phyloP scores from a whole-genome alignment of 768 basidiomycete species.

The Dacryopinax primogenitus region DNA sequence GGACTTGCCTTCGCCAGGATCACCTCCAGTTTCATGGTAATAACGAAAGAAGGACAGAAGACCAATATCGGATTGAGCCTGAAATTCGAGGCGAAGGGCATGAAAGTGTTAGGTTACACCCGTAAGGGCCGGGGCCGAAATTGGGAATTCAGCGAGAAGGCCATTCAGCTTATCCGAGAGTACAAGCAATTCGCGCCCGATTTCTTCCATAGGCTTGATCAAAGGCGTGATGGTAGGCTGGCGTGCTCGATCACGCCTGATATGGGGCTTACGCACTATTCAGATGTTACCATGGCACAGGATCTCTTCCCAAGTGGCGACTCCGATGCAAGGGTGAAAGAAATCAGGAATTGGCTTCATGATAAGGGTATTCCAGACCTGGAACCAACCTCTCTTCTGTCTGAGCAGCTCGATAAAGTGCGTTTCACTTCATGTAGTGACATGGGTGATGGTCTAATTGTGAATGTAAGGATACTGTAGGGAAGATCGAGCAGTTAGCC shows the following conservation, averaged over 20 bases:
- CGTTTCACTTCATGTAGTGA: slow-evolving; percentile 5
- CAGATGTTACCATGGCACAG: slow-evolving; percentile 60
- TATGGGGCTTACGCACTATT: neutral
- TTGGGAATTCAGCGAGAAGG: slow-evolving; percentile 91
- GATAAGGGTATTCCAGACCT: slow-evolving; percentile 76
- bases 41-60: slow-evolving; percentile 62
- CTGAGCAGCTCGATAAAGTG: slow-evolving; percentile 84
- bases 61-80: slow-evolving; percentile 84
- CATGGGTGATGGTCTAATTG: neutral
- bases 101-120: slow-evolving; percentile 90
- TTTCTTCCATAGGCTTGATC: slow-evolving; percentile 59
- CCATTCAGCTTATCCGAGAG: slow-evolving; percentile 63
- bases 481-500: slow-evolving; percentile 63
- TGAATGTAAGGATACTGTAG: slow-evolving; percentile 53
- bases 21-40: slow-evolving; percentile 85
- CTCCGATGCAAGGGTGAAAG: slow-evolving; percentile 57
- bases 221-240: slow-evolving; percentile 55
- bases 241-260: slow-evolving; percentile 7
- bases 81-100: slow-evolving; percentile 86
- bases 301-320: slow-evolving; percentile 47
- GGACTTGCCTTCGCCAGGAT: slow-evolving; percentile 76
- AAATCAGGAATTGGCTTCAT: slow-evolving; percentile 77
- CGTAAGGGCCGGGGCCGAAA: slow-evolving; percentile 63
- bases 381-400: slow-evolving; percentile 83
- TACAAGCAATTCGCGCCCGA: slow-evolving; percentile 83